Evolutionary conservation across 192 early-diverging fungal genomes (phyloP), one percentile per base, ranked within the genome.

Genomic region (Backusella sp.): DNA sequence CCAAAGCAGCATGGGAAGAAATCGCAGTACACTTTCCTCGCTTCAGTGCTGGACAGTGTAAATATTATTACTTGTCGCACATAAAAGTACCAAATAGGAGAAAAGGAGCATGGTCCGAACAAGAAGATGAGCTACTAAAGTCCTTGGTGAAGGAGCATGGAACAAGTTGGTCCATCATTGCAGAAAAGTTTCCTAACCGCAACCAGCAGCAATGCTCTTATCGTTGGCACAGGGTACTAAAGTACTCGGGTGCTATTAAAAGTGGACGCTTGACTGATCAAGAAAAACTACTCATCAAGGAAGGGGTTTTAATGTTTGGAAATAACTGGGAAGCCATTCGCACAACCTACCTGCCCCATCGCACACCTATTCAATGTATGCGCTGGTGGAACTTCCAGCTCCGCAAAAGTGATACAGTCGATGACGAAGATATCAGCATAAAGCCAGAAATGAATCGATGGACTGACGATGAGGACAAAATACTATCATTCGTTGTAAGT

Each of bases 241-340:
- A 62, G 62, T 62, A 66, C 1, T 8, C 35, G 1, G 1, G 15
- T 15, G 23, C 52, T 2, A 53, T 36, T 12, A 46, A 14, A 41
- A 56, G 67, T 1, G n/a, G 23, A 5, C 44, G 41, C 26, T 46
- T 81, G 14, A 39, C 53, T 21, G 68, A 75, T 14, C n/a, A 62
- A n/a, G 80, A 81, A 41, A 77, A 75, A 35, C 41, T 41, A 3
- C 68, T 74, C 9, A 67, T 81, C 9, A 30, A 42, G 11, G 62
- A 81, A 75, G 80, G 80, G 6, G 73, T 81, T 11, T 52, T 62
- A 14, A 77, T 81, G 80, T 81, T 81, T 77, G 80, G 80, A 12
- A 44, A 36, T 14, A 41, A 77, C 56, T 81, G 80, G 80, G 12
- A 66, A 23, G 80, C 80, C 2, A 77, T 81, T 42, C 65, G 53